A percentile compares a stretch with the other conserved stretches of the same genome.
phyloP scores from a whole-genome alignment of 108 stramenopile genomes.

The Skeletonema grethae region DNA sequence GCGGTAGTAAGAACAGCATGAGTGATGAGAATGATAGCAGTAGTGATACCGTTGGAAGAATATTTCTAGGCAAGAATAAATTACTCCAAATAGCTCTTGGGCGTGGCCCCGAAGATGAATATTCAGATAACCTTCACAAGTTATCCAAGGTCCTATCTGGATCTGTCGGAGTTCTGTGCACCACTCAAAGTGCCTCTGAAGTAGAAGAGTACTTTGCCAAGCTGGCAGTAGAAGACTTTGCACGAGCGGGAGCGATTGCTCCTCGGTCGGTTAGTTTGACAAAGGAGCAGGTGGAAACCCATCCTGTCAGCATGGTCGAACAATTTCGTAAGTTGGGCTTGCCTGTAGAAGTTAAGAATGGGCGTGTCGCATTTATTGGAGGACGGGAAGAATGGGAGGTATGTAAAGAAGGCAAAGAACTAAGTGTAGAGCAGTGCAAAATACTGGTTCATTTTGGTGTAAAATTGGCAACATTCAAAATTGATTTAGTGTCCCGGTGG shows the following conservation, averaged over 20 bases:
- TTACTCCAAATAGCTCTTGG: slow-evolving; percentile 93
- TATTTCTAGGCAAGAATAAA: slow-evolving; percentile 97
- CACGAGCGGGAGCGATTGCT: slow-evolving; percentile 81
- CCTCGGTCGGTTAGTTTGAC: slow-evolving; percentile 74
- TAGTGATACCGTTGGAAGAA: slow-evolving; percentile 51
- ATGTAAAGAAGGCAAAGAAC: slow-evolving; percentile 86
- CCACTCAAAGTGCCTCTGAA: slow-evolving; percentile 63
- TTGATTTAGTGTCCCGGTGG: slow-evolving; percentile 83
- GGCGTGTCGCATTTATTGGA: slow-evolving; percentile 79
- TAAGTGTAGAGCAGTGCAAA: slow-evolving; percentile 92
- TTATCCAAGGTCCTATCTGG: slow-evolving; percentile 79
- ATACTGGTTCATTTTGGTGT: slow-evolving; percentile 88
- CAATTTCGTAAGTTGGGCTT: slow-evolving; percentile 94
- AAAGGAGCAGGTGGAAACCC: slow-evolving; percentile 67
- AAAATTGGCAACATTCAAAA: slow-evolving; percentile 78
- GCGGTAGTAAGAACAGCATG: slow-evolving; percentile 23
- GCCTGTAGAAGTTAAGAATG: slow-evolving; percentile 92
- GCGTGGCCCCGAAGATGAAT: slow-evolving; percentile 90
- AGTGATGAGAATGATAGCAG: slow-evolving; percentile 18
- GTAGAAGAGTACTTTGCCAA: slow-evolving; percentile 88
- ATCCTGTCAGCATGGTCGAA: slow-evolving; percentile 94
- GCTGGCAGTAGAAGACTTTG: slow-evolving; percentile 88
- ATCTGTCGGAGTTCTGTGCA: slow-evolving; percentile 91
- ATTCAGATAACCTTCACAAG: slow-evolving; percentile 89
- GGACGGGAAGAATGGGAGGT: slow-evolving; percentile 72